Conservation (phyloP, 768 basidiomycete genomes). For the Psilocybe sp. region DNA sequence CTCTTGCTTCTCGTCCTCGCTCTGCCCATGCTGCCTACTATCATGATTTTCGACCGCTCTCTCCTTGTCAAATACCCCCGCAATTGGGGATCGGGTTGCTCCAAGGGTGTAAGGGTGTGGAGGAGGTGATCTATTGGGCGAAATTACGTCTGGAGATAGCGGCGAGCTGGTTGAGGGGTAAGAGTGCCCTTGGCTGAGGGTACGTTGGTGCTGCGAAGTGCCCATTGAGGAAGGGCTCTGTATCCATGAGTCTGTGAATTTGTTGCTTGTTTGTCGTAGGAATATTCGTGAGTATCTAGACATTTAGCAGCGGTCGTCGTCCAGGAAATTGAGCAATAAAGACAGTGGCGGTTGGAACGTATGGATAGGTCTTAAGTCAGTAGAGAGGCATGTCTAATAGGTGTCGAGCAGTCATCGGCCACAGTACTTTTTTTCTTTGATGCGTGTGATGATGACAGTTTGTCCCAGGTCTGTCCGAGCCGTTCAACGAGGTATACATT, state of each 20-base stretch:
- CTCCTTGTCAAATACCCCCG: not conserved
- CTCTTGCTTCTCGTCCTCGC: constrained; percentile 9
- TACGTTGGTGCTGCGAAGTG: constrained; percentile 10
- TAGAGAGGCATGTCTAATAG: too few relatives aligned
- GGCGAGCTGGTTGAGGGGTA: constrained; percentile 17
- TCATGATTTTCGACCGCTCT: not conserved
- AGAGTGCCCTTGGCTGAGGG: constrained; percentile 15
- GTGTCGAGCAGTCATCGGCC: too few relatives aligned
- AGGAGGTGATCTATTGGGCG: constrained; percentile 13
- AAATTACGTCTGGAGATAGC: constrained; percentile 13
- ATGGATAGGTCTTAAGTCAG: too few relatives aligned
- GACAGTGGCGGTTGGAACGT: not conserved
- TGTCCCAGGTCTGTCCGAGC: too few relatives aligned
- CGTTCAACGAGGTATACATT: too few relatives aligned
- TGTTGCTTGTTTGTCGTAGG: constrained; percentile 11
- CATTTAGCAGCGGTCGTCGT: constrained; percentile 2
- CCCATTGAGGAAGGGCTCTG: constrained; percentile 10
- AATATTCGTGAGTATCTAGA: constrained; percentile 20
- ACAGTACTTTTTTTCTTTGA: too few relatives aligned
- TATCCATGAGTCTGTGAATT: constrained; percentile 15
- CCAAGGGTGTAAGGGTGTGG: constrained; percentile 22
- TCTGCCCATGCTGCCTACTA: constrained; percentile 2
- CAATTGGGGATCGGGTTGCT: constrained; percentile 12
- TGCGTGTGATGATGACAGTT: too few relatives aligned
- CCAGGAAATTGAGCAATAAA: not conserved